Evolutionary conservation across 116 monocot genomes (phyloP).

Genomic region (Dioscorea cayenensis): DNA sequence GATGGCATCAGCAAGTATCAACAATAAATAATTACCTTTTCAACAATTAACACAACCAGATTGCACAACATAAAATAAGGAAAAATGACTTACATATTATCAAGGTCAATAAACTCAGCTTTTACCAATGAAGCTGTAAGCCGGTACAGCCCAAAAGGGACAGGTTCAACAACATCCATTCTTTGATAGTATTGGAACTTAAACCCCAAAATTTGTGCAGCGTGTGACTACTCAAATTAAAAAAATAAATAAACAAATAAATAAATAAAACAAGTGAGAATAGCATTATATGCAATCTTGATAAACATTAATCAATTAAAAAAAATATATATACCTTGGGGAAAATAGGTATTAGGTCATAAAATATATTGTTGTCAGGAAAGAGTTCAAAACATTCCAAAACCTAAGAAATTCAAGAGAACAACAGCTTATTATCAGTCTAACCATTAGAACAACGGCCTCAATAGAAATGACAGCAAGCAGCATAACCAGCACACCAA

Average conservation of each 20-base stretch:
- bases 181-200: conserved; percentile 98
- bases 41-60: no score
- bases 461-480: neutral
- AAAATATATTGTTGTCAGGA: conserved; percentile 65
- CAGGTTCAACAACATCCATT: conserved; percentile 67
- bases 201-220: conserved; percentile 91
- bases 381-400: conserved; percentile 92
- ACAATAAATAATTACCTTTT: no score
- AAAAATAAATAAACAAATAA: neutral
- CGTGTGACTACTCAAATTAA: conserved; percentile 62
- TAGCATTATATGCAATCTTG: neutral
- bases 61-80: neutral
- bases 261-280: conserved; percentile 5
- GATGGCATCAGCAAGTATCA: no score
- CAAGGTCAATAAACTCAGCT: conserved; percentile 81
- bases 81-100: conserved; percentile 61
- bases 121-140: conserved; percentile 82
- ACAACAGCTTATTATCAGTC: neutral
- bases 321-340: conserved; percentile 63
- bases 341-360: conserved; percentile 82
- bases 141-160: conserved; percentile 70
- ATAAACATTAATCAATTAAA: neutral
- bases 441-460: neutral
- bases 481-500: neutral
- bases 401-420: conserved; percentile 40